Base-by-base conservation (phyloP, 225 moss, liverwort and hornwort species). In the Straminergon stramineum region DNA sequence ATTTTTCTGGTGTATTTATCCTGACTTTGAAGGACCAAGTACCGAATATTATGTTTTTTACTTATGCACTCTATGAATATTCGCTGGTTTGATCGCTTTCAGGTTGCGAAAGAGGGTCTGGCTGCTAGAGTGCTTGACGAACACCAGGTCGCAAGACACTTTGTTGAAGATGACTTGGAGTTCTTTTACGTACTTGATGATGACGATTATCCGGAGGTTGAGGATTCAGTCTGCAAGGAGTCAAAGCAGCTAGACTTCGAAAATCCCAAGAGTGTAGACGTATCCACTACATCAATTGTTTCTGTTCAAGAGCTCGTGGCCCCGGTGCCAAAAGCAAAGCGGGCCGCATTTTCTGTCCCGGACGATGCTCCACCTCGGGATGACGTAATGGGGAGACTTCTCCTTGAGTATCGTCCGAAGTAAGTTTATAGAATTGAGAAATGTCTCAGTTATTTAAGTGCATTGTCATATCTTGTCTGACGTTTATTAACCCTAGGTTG, bases 41-140 rank as follows among this genome's bases (percentile, higher is more conserved):
- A 87, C 45, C 27, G 55, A 82, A 43, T 66, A 17, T 41, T 43
- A 15, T 67, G n/a, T 82, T 87, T 76, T 74, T 57, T 51, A 76
- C 45, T 43, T 74, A 37, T 82, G 78, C 70, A 62, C 24, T 53
- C 34, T 58, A 85, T 66, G 74, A 66, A 67, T 23, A 68, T 62
- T 80, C 19, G 20, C 68, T 84, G 39, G 68, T 48, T 82, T 86
- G 73, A 75, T 82, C 75, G 84, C 77, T 90, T 89, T 75, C 96
- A 99, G 99, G 99, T 99, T 83, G 92, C 96, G 4, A 99, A 99
- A 91, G 99, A 99, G 91, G 96, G 97, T 86, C 91, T 99, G 84
- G 97, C 99, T 89, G 99, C 99, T 82, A 94, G 99, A 92, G 99
- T 99, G 41, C 91, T 99, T 71, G 99, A 99, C 88, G 96, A 95